Conservation (phyloP, 108 stramenopile genomes). For the Pseudonitzschia pungens region DNA sequence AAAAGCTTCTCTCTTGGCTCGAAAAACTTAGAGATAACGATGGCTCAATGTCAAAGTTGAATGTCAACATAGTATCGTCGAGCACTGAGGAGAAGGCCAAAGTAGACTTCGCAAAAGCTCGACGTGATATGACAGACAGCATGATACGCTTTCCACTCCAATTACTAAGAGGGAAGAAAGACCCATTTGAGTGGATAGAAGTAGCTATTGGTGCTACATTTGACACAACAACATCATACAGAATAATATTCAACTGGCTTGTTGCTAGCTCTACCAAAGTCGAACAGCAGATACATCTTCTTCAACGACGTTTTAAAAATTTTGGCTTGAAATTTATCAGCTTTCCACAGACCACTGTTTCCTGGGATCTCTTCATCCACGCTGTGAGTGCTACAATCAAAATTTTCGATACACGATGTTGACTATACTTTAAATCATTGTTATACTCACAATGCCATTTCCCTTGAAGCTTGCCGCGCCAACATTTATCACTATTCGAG, state of each 20-base stretch:
- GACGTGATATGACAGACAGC: slow-evolving; percentile 31
- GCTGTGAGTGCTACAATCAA: slow-evolving; percentile 37
- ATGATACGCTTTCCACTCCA: slow-evolving; percentile 65
- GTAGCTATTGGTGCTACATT: slow-evolving; percentile 67
- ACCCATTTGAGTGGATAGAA: slow-evolving; percentile 86
- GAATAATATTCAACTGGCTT: slow-evolving; percentile 88
- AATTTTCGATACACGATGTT: neutral
- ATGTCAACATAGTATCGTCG: slow-evolving; percentile 42
- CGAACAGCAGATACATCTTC: slow-evolving; percentile 77
- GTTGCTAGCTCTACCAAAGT: slow-evolving; percentile 82
- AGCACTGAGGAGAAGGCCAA: slow-evolving; percentile 25
- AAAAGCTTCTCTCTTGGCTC: slow-evolving; percentile 68
- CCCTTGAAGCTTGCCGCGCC: slow-evolving; percentile 55
- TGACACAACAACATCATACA: slow-evolving; percentile 70
- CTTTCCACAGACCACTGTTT: slow-evolving; percentile 63
- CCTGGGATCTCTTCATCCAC: slow-evolving; percentile 61
- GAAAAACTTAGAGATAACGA: slow-evolving; percentile 63
- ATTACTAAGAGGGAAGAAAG: slow-evolving; percentile 58
- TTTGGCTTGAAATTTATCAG: slow-evolving; percentile 72
- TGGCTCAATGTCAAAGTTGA: slow-evolving; percentile 36
- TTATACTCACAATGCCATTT: neutral
- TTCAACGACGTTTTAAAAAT: slow-evolving; percentile 75
- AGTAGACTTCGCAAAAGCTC: slow-evolving; percentile 22
- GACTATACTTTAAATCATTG: neutral
- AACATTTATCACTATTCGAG: slow-evolving; percentile 43